phyloP scores from a whole-genome alignment of 306 rosid species.

The Ziziphus jujuba region DNA sequence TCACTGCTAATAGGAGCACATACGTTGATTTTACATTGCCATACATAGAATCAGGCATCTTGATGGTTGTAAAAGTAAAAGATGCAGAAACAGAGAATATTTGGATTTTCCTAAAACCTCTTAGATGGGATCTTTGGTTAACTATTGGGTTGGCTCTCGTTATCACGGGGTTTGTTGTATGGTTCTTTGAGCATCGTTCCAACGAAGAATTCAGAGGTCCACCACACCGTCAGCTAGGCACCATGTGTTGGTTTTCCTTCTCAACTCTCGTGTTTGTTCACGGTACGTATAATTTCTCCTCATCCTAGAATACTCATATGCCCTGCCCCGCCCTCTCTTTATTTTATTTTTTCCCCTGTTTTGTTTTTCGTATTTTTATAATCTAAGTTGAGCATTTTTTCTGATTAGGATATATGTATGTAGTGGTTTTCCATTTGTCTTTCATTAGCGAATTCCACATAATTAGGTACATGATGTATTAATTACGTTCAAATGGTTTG shows the following conservation, averaged over 20 bases:
- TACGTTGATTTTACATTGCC: constrained; percentile 47
- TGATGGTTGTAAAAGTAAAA: constrained; percentile 37
- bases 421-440: no score
- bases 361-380: no score
- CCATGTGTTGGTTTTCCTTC: constrained; percentile 40
- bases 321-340: no score
- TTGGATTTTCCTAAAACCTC: constrained; percentile 49
- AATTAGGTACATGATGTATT: no score
- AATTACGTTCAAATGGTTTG: no score
- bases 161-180: constrained; percentile 34
- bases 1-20: constrained; percentile 28
- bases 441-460: no score
- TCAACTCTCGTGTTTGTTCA: constrained; percentile 43
- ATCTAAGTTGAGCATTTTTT: no score
- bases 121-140: constrained; percentile 45
- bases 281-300: no score
- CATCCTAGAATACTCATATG: no score
- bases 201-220: constrained; percentile 33
- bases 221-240: constrained; percentile 20
- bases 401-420: no score
- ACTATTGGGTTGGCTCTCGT: constrained; percentile 18
- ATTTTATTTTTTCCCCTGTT: no score
- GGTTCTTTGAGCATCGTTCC: constrained; percentile 35
- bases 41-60: constrained; percentile 36
- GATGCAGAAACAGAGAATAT: constrained; percentile 16